Percentiles rank a stretch among this genome's conserved stretches.
phyloP scores from a whole-genome alignment of 2,329 filamentous ascomycete genomes.

The Aspergillus sp. region DNA sequence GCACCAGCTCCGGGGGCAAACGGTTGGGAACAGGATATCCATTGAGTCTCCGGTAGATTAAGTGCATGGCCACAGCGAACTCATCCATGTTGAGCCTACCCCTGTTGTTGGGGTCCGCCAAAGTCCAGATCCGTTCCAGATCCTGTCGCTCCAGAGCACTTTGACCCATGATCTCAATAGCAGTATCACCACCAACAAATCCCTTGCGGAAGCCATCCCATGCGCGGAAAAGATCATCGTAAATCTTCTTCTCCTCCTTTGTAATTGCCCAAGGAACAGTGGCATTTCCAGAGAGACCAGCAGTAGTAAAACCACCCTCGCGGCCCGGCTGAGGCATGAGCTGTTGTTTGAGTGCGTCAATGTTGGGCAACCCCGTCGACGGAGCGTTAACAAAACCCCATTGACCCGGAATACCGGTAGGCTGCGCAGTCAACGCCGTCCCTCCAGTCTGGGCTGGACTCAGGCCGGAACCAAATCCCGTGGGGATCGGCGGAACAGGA shows the following conservation, averaged over 20 bases:
- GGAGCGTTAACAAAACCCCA: slow-evolving; percentile 98
- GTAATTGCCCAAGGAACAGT: slow-evolving; percentile 98
- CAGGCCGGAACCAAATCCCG: slow-evolving; percentile 55
- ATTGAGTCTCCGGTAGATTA: slow-evolving; percentile 96
- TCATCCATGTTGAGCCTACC: slow-evolving; percentile 92
- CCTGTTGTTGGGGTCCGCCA: slow-evolving; percentile 89
- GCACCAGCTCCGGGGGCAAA: slow-evolving; percentile 83
- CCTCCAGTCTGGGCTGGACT: slow-evolving; percentile 60
- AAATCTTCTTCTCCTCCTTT: slow-evolving; percentile 95
- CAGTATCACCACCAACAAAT: slow-evolving; percentile 82
- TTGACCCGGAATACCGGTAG: slow-evolving; percentile 84
- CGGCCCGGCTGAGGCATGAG: slow-evolving; percentile 97
- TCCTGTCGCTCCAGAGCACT: slow-evolving; percentile 87
- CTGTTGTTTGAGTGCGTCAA: slow-evolving; percentile 80
- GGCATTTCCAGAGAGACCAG: slow-evolving; percentile 83
- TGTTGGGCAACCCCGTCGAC: slow-evolving; percentile 79
- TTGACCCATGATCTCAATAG: slow-evolving; percentile 95
- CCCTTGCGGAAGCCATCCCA: slow-evolving; percentile 96
- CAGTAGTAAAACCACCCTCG: slow-evolving; percentile 75
- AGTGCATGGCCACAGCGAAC: slow-evolving; percentile 96
- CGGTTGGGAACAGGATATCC: slow-evolving; percentile 85
- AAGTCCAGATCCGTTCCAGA: slow-evolving; percentile 86
- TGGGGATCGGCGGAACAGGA: slow-evolving; percentile 76
- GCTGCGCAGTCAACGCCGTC: slow-evolving; percentile 78
- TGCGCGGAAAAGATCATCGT: slow-evolving; percentile 87